Conservation (phyloP, 2,329 filamentous ascomycete species). For the Fusarium sp. region DNA sequence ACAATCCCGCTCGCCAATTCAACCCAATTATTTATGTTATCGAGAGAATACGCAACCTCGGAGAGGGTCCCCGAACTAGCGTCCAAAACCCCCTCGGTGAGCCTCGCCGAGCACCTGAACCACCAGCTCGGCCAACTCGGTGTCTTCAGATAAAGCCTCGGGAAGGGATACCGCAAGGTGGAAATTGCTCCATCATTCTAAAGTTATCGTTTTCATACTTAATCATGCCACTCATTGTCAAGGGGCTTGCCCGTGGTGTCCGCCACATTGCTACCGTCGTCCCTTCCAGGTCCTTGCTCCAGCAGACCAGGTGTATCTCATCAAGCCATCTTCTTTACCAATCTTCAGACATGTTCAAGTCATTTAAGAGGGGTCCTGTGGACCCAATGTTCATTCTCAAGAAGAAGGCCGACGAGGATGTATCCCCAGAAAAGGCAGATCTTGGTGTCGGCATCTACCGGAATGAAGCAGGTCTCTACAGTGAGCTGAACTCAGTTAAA, state of each 20-base stretch:
- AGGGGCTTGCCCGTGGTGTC: background rate
- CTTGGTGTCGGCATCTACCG: conserved; percentile 53
- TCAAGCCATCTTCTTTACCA: background rate
- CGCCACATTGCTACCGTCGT: background rate
- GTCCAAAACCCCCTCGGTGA: background rate
- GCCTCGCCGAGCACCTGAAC: background rate
- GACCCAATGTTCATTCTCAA: conserved; percentile 52
- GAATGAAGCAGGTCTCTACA: conserved; percentile 48
- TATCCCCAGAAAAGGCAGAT: conserved; percentile 48
- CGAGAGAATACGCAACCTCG: background rate
- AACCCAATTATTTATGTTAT: background rate
- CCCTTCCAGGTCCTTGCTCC: background rate
- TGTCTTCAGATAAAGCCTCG: background rate
- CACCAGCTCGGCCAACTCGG: background rate
- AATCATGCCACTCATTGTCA: background rate
- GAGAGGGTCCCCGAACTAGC: background rate
- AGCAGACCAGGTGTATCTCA: background rate
- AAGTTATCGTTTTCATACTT: background rate
- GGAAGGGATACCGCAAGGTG: background rate
- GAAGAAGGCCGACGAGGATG: conserved; percentile 46
- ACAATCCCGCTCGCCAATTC: background rate
- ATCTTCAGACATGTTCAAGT: conserved; percentile 33
- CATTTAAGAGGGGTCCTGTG: conserved; percentile 40
- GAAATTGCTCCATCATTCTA: background rate
- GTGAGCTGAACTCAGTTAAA: conserved; percentile 46